phyloP scores from a whole-genome alignment of 192 early-diverging fungal species.

The Thamnidium elegans region DNA sequence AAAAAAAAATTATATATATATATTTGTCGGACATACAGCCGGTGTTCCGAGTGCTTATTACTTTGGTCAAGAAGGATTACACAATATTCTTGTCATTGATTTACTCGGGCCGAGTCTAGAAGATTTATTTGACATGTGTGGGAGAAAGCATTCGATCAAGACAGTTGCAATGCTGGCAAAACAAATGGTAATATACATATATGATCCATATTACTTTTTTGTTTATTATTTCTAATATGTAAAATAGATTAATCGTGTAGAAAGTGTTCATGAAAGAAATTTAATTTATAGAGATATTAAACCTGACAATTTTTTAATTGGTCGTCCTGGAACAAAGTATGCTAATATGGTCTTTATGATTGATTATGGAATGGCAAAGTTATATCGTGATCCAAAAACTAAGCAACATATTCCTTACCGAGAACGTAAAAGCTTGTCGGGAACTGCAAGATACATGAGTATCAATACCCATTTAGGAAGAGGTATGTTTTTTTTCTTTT shows the following conservation, averaged over 20 bases:
- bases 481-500: constrained; percentile 43
- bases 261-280: constrained; percentile 91
- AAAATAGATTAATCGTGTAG: constrained; percentile 67
- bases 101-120: constrained; percentile 91
- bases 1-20: not conserved
- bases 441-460: constrained; percentile 97
- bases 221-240: not conserved
- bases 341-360: constrained; percentile 81
- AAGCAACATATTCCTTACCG: constrained; percentile 97
- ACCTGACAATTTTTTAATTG: constrained; percentile 98
- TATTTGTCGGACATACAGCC: constrained; percentile 36
- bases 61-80: constrained; percentile 96
- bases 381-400: constrained; percentile 95
- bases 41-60: constrained; percentile 93
- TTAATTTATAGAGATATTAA: constrained; percentile 98
- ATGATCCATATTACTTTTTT: not conserved
- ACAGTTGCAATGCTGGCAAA: constrained; percentile 96
- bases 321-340: constrained; percentile 64
- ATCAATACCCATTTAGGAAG: constrained; percentile 97
- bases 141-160: constrained; percentile 86
- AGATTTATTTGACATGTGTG: constrained; percentile 96
- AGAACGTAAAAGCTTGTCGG: constrained; percentile 91
- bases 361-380: constrained; percentile 99
- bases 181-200: constrained; percentile 88
- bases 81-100: constrained; percentile 94